A percentile compares a stretch with the other conserved stretches of the same genome.
Conservation (phyloP, 495 filamentous ascomycete species). For the Xylaria flabelliformis region DNA sequence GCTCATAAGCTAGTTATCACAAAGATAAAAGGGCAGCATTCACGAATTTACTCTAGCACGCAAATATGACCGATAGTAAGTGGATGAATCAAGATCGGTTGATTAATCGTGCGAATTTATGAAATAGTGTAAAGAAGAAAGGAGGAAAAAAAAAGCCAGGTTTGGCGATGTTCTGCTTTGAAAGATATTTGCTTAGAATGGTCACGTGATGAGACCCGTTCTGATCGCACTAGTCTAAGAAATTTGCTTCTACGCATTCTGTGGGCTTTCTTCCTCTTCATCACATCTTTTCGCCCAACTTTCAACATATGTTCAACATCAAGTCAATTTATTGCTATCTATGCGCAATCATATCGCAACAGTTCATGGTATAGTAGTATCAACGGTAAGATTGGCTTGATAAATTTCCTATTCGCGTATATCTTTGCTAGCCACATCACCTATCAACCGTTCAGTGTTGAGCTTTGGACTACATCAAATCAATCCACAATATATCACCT, state of each 20-base stretch:
- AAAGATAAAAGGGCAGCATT: conserved; percentile 32
- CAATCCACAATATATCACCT: conserved; percentile 64
- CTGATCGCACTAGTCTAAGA: conserved; percentile 3
- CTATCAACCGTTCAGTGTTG: neutral
- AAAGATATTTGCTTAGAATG: conserved; percentile 26
- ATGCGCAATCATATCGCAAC: neutral
- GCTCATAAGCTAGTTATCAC: conserved; percentile 31
- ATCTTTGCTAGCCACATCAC: neutral
- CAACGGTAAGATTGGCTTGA: conserved; percentile 13
- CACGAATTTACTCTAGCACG: conserved; percentile 50
- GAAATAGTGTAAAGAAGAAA: conserved; percentile 50
- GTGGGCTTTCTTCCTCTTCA: neutral
- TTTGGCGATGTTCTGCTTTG: neutral
- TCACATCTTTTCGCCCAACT: neutral
- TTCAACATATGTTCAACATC: neutral
- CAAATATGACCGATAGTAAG: conserved; percentile 60
- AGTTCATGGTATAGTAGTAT: neutral
- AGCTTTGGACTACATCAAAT: neutral
- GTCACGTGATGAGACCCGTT: conserved; percentile 18
- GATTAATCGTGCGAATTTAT: conserved; percentile 55
- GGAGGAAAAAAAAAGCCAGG: conserved; percentile 25
- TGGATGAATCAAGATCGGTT: conserved; percentile 54
- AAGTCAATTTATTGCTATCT: neutral
- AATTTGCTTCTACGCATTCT: conserved; percentile 5
- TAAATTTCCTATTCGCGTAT: neutral